Percentiles rank a stretch among this genome's conserved stretches.
phyloP scores from a whole-genome alignment of 306 rosid genomes.

The Geum urbanum region DNA sequence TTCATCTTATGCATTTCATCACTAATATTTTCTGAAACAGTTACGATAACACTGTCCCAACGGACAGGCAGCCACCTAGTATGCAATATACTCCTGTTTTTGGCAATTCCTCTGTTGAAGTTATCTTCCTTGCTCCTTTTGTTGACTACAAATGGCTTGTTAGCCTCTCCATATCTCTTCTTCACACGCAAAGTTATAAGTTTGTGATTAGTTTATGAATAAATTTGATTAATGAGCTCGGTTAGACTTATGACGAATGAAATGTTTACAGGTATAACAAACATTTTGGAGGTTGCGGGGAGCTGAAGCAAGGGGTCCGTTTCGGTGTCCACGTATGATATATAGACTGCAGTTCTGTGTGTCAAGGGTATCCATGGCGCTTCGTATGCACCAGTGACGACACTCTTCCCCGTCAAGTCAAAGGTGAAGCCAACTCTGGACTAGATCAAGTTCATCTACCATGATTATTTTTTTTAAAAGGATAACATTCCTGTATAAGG shows the following conservation, averaged over 20 bases:
- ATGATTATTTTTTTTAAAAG: background rate
- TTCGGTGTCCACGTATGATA: slow-evolving; percentile 21
- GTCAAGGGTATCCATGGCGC: slow-evolving; percentile 26
- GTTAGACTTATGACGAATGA: background rate
- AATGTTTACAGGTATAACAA: slow-evolving; percentile 1
- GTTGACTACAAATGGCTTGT: slow-evolving; percentile 6
- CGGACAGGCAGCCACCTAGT: too few relatives aligned
- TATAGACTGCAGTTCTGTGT: slow-evolving; percentile 17
- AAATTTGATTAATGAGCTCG: background rate
- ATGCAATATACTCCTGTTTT: too few relatives aligned
- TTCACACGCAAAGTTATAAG: background rate
- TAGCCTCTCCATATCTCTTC: background rate
- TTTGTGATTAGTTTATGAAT: background rate
- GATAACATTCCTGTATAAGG: background rate
- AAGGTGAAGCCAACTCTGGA: background rate
- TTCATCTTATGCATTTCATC: too few relatives aligned
- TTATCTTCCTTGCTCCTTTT: slow-evolving; percentile 12
- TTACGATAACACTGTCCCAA: too few relatives aligned
- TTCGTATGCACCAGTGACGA: slow-evolving; percentile 9
- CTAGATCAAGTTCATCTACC: background rate
- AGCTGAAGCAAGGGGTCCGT: slow-evolving; percentile 17
- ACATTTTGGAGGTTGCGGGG: slow-evolving; percentile 1
- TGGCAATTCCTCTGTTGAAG: background rate
- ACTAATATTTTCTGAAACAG: too few relatives aligned
- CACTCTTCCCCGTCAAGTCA: background rate